Evolutionary conservation across 2,329 filamentous ascomycete species (phyloP).

Genomic region (Lithohypha guttulata): DNA sequence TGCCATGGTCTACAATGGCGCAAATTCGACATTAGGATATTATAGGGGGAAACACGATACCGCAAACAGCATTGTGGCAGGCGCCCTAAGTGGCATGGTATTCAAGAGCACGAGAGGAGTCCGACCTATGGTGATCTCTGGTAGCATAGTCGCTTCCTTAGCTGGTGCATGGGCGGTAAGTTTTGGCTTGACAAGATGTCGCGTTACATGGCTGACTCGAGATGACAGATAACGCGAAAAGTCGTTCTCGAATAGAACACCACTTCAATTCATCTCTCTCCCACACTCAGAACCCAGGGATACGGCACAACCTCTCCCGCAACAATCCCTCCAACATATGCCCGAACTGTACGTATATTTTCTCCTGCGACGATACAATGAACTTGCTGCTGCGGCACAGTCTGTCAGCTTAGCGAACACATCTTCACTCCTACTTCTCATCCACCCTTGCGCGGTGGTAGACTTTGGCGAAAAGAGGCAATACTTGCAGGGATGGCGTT

Average conservation of each 20-base stretch:
- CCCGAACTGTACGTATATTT: too few species aligned
- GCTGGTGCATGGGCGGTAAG: slow-evolving; percentile 87
- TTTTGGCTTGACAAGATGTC: slow-evolving; percentile 22
- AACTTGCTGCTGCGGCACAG: too few species aligned
- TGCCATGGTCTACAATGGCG: slow-evolving; percentile 89
- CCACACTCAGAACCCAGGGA: not conserved
- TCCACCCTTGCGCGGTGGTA: not conserved
- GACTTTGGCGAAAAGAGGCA: not conserved
- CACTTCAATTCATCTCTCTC: not conserved
- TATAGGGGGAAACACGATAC: slow-evolving; percentile 78
- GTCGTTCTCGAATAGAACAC: slow-evolving; percentile 25
- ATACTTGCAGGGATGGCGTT: not conserved
- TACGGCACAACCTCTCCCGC: too few species aligned
- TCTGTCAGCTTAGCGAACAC: not conserved
- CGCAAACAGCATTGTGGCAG: slow-evolving; percentile 76
- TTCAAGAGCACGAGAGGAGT: slow-evolving; percentile 93
- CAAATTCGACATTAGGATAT: slow-evolving; percentile 75
- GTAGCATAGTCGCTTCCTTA: slow-evolving; percentile 73
- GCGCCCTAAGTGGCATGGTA: slow-evolving; percentile 77
- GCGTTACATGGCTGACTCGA: slow-evolving; percentile 14
- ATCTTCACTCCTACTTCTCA: slow-evolving; percentile 10
- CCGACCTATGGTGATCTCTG: slow-evolving; percentile 88
- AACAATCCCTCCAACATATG: too few species aligned
- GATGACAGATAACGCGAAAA: slow-evolving; percentile 39
- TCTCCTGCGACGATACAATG: slow-evolving; percentile 5